Evolutionary conservation across 106 monocot genomes (phyloP), one percentile per base, ranked within the genome.

Genomic region (Platanthera zijinensis): DNA sequence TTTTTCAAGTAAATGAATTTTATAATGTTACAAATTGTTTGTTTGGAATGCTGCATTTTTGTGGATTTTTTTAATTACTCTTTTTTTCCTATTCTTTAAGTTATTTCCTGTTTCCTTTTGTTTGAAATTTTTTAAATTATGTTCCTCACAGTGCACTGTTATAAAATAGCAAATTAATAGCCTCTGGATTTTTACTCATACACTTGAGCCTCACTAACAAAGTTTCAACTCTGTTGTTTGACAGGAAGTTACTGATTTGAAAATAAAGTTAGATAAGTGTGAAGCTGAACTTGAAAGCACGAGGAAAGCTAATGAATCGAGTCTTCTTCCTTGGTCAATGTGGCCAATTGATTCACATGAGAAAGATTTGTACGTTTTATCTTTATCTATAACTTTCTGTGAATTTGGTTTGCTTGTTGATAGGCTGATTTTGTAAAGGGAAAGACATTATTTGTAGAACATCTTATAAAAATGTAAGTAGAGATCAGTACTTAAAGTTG

Each of bases 231-330:
- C 71, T 30, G 68, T 17, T 74, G 18, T 14, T 18, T 47, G 71
- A 54, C 69, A 91, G 91, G 89, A 87, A 80, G 76, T 74, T 69
- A 57, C 68, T 12, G 79, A 83, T 57, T 63, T 92, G 74, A 99
- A 85, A 78, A 85, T 88, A 57, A 94, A 92, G 32, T 79, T 94
- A 57, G 90, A 85, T 50, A 85, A 87, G 52, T 88, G 84, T 82
- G 92, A 94, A 90, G 48, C 74, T 80, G 99, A 99, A 76, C 78
- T 99, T 75, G 92, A 99, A 75, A 99, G 85, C 30, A 49, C 85
- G 52, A 94, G 91, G 79, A 92, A 84, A 80, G 64, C 80, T 15
- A 83, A 67, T 84, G 94, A 99, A 76, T 76, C 75, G 15, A 87
- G 84, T 62, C 77, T 91, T 75, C 46, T 87, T 49, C 85, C 89